Conservation (phyloP, 352 stramenopile species). For the Pythium monospermum region DNA sequence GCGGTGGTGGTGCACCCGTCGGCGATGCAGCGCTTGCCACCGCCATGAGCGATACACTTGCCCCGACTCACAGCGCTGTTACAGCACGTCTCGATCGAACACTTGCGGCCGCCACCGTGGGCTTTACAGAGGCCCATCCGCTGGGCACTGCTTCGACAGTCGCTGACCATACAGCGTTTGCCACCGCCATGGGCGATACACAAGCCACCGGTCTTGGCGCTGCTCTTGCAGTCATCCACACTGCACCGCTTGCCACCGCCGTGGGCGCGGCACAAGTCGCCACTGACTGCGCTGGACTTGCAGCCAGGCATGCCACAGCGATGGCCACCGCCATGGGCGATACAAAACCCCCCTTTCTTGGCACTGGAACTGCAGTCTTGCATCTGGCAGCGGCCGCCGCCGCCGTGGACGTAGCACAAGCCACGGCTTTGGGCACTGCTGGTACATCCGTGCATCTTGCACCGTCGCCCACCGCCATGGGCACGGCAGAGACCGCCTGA, state of each 20-base stretch:
- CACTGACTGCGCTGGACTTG: constrained; percentile 75
- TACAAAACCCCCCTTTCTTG: constrained; percentile 84
- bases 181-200: constrained; percentile 82
- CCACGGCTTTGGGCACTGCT: constrained; percentile 79
- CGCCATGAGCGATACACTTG: constrained; percentile 81
- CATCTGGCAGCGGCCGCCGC: constrained; percentile 72
- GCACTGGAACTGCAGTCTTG: constrained; percentile 66
- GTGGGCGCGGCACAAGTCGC: constrained; percentile 76
- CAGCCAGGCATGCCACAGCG: constrained; percentile 66
- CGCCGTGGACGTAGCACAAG: constrained; percentile 81
- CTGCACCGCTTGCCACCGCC: constrained; percentile 73
- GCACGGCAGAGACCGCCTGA: constrained; percentile 76
- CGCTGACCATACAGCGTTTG: constrained; percentile 71
- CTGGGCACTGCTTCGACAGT: constrained; percentile 72
- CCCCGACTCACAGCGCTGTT: constrained; percentile 82
- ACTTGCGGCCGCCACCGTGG: constrained; percentile 79
- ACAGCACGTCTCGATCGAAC: constrained; percentile 45
- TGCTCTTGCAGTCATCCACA: constrained; percentile 66
- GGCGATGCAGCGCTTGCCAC: constrained; percentile 72
- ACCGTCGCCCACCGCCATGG: constrained; percentile 70
- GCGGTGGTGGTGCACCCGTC: constrained; percentile 74
- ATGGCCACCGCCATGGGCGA: constrained; percentile 79
- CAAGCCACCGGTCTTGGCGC: constrained; percentile 76
- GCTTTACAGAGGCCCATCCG: constrained; percentile 81
- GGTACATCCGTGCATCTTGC: constrained; percentile 69